Evolutionary conservation across 495 filamentous ascomycete genomes (phyloP).

Genomic region (Xylaria acuta): DNA sequence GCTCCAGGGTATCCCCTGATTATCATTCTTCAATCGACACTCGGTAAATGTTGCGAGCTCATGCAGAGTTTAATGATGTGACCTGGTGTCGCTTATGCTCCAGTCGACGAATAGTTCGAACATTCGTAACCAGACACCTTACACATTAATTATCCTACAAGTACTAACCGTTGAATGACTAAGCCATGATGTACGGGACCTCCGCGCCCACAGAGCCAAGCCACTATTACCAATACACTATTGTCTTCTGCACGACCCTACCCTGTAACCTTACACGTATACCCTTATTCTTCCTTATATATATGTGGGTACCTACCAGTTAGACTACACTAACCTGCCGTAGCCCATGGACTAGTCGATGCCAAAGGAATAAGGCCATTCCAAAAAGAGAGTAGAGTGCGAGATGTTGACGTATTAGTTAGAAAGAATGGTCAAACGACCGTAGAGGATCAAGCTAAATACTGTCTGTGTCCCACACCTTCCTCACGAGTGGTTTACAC

Average conservation of each 20-base stretch:
- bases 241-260: conserved; percentile 1
- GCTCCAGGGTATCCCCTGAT: too few species aligned
- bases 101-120: background rate
- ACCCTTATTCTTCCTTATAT: conserved; percentile 3
- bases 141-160: too few species aligned
- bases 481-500: too few species aligned
- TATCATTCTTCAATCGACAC: too few species aligned
- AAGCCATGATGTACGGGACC: background rate
- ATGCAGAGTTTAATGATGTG: background rate
- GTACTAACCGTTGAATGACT: background rate
- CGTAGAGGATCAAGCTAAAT: too few species aligned
- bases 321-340: background rate
- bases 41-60: background rate
- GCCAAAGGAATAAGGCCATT: conserved; percentile 1
- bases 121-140: too few species aligned
- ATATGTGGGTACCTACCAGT: conserved; percentile 4
- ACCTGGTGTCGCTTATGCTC: background rate
- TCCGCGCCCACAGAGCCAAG: background rate
- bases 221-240: background rate
- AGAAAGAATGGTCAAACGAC: too few species aligned
- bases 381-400: too few species aligned
- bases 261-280: conserved; percentile 9
- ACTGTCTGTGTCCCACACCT: too few species aligned
- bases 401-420: too few species aligned
- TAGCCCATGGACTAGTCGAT: background rate